Evolutionary conservation across 257 asterid genomes (phyloP), one percentile per base, ranked within the genome.

Genomic region (Linaria vulgaris): DNA sequence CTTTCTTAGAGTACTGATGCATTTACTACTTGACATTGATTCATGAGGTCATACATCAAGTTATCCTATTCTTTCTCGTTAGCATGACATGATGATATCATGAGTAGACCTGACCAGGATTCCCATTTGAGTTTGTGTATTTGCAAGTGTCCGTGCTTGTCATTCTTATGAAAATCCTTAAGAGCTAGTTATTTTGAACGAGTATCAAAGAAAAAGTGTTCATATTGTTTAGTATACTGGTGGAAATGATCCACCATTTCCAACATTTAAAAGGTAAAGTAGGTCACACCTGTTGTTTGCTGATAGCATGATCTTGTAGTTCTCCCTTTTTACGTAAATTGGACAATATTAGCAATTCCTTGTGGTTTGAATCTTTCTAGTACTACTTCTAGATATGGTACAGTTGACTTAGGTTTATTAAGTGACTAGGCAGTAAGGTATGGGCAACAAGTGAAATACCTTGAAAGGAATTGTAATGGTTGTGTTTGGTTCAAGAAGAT

Each of bases 11-110:
- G 44, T 30, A 19, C 6, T 54, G 48, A 50, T 62, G 59, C 59
- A 43, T 37, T 19, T 53, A 14, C 44, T 50, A 46, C 45, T 66
- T 47, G 2, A 45, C 24, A 15, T 64, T n/a, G 44, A 12, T 60
- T 54, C 63, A 53, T 56, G 63, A 50, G 51, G 15, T 50, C 54
- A 63, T 58, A 66, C 47, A 17, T n/a, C 39, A 12, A 58, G 46
- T 55, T 41, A 41, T 48, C 7, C 9, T 34, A 34, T 34, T 1
- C 5, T 3, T 34, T 3, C 1, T 34, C 9, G 6, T 3, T 34
- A 34, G 41, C 9, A 34, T 34, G 41, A 34, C 34, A 34, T 34
- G 8, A 14, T 44, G 19, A 7, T 50, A 34, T 53, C n/a, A 15
- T 46, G 39, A 56, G 56, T 27, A 52, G 51, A 44, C 44, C 59